phyloP scores from a whole-genome alignment of 2,329 filamentous ascomycete genomes.

The Ophiostoma montium region DNA sequence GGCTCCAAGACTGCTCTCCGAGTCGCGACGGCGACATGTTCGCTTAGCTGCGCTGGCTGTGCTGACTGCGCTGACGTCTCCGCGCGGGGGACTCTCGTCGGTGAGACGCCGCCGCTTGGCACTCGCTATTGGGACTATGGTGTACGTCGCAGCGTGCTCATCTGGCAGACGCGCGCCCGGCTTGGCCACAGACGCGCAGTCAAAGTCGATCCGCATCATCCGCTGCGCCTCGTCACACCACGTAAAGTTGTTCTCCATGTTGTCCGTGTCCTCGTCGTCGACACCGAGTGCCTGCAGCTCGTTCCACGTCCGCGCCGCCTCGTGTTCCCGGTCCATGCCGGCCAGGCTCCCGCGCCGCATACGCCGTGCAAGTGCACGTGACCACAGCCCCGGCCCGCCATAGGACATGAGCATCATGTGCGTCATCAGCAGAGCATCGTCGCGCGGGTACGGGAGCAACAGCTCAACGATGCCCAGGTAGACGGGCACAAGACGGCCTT shows the following conservation, averaged over 20 bases:
- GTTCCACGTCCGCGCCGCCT: neutral
- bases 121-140: too few species aligned
- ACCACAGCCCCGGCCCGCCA: constrained; percentile 3
- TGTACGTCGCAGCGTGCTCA: too few species aligned
- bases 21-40: too few species aligned
- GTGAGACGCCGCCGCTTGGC: too few species aligned
- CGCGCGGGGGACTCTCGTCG: too few species aligned
- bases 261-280: neutral
- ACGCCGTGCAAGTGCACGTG: neutral
- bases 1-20: too few species aligned
- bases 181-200: neutral
- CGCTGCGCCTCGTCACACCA: constrained; percentile 8
- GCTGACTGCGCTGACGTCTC: too few species aligned
- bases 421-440: constrained; percentile 1
- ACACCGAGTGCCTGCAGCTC: constrained; percentile 4
- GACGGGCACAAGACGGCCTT: constrained; percentile 4
- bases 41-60: too few species aligned
- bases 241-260: constrained; percentile 2
- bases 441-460: too few species aligned
- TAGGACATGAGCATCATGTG: constrained; percentile 13
- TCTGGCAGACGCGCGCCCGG: too few species aligned
- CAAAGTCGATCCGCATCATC: constrained; percentile 5
- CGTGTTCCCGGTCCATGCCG: neutral
- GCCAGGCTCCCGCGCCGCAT: neutral
- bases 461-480: constrained; percentile 6